Conservation (phyloP, 1,284 basidiomycete genomes). For the Cryptococcus hybrid region DNA sequence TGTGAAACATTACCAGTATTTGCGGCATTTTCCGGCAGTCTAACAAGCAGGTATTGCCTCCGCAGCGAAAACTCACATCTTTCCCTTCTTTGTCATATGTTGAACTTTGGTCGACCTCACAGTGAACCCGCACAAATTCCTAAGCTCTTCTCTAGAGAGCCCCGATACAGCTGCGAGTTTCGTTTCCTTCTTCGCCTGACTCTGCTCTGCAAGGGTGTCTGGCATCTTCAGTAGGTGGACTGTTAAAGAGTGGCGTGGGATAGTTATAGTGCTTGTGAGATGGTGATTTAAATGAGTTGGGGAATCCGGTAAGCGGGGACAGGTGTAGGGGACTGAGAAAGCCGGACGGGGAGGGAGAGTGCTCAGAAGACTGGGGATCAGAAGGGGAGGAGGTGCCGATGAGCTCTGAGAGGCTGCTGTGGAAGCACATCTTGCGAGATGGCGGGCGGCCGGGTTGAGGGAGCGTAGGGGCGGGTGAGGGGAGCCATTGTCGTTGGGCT, state of each 20-base stretch:
- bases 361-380: not conserved
- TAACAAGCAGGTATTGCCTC: not conserved
- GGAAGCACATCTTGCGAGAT: slow-evolving; percentile 9
- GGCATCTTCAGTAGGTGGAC: slow-evolving; percentile 17
- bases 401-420: not conserved
- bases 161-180: slow-evolving; percentile 33
- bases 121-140: slow-evolving; percentile 33
- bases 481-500: not conserved
- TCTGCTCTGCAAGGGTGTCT: slow-evolving; percentile 27
- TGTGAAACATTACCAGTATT: not conserved
- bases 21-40: not conserved
- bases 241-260: slow-evolving; percentile 13
- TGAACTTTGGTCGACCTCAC: slow-evolving; percentile 39
- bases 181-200: slow-evolving; percentile 17
- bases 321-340: slow-evolving; percentile 15
- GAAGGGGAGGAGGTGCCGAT: not conserved
- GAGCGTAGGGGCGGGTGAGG: slow-evolving; percentile 1
- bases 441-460: not conserved
- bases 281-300: slow-evolving; percentile 19
- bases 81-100: slow-evolving; percentile 50
- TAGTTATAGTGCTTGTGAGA: slow-evolving; percentile 38
- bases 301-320: slow-evolving; percentile 13
- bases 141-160: slow-evolving; percentile 27
- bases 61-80: slow-evolving; percentile 38
- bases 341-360: slow-evolving; percentile 9